Evolutionary conservation across 257 asterid genomes (phyloP).

Genomic region (Fraxinus americana): DNA sequence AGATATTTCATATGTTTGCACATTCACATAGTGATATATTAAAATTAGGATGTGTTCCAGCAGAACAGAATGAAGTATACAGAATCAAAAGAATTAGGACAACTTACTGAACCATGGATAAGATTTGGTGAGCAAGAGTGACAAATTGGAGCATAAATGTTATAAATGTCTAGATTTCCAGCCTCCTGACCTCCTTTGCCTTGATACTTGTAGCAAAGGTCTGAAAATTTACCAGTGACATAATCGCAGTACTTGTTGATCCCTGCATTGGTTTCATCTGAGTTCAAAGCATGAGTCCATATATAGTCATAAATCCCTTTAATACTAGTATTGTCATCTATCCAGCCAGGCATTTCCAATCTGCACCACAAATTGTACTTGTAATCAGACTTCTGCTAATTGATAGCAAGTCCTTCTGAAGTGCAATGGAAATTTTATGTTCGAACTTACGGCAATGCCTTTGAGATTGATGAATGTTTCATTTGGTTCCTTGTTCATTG

Average conservation of each 20-base stretch:
- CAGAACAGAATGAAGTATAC: neutral
- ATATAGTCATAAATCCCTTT: conserved; percentile 28
- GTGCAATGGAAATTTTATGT: neutral
- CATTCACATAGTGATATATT: no score
- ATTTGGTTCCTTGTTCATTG: conserved; percentile 25
- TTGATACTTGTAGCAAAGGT: neutral
- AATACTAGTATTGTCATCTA: conserved; percentile 25
- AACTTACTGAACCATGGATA: conserved; percentile 17
- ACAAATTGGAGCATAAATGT: conserved; percentile 32
- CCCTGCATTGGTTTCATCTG: conserved; percentile 32
- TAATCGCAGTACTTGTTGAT: conserved; percentile 28
- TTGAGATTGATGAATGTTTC: conserved; percentile 42
- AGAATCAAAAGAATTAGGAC: neutral
- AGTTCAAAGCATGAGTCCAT: conserved; percentile 43
- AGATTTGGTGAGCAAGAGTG: conserved; percentile 11
- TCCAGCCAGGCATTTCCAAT: conserved; percentile 35
- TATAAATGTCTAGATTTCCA: conserved; percentile 15
- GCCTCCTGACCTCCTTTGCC: neutral
- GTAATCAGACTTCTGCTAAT: neutral
- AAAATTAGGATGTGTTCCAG: no score
- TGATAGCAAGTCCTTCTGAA: neutral
- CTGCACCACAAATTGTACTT: conserved; percentile 15
- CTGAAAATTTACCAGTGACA: conserved; percentile 4
- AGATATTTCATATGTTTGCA: no score
- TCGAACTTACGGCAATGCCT: conserved; percentile 44